Percentiles rank a stretch among this genome's conserved stretches.
These are phyloP conservation scores for Hemisphaericaspora subhashii DNA, from an alignment of 1,139 yeast species.

Conservation along the genomic window DNA sequence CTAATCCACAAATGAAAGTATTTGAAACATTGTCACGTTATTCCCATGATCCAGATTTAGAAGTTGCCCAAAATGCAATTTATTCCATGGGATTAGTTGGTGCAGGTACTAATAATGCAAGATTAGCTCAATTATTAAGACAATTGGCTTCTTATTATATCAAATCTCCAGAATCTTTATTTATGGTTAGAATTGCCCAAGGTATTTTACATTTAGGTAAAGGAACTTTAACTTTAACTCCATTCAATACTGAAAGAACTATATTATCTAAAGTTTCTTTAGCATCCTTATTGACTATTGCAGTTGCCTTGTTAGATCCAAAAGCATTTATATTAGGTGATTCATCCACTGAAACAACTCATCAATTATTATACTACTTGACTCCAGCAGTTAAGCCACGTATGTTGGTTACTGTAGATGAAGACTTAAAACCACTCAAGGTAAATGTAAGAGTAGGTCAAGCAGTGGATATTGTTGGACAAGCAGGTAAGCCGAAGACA, in stretches of 20 bases:
- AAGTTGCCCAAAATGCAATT: conserved; percentile 93
- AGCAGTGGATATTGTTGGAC: conserved; percentile 98
- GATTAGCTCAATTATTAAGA: conserved; percentile 92
- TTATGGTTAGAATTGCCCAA: conserved; percentile 92
- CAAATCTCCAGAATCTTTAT: conserved; percentile 86
- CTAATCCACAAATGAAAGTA: conserved; percentile 96
- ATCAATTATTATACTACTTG: conserved; percentile 75
- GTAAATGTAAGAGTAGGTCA: conserved; percentile 98
- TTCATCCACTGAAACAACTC: conserved; percentile 60
- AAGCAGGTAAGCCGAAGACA: conserved; percentile 98
- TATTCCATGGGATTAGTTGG: conserved; percentile 98
- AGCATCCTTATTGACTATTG: conserved; percentile 84
- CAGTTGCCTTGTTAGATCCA: conserved; percentile 86
- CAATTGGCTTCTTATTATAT: conserved; percentile 93
- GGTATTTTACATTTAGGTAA: conserved; percentile 95
- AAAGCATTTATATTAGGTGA: conserved; percentile 59
- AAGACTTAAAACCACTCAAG: conserved; percentile 80
- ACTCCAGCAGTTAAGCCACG: conserved; percentile 92
- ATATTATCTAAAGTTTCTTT: conserved; percentile 85
- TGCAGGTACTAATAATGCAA: conserved; percentile 97
- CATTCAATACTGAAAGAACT: conserved; percentile 87
- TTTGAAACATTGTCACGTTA: conserved; percentile 94
- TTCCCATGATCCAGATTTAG: conserved; percentile 93
- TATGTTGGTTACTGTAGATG: conserved; percentile 90
- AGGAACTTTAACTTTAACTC: conserved; percentile 87